A percentile compares a stretch with the other conserved stretches of the same genome.
phyloP scores from a whole-genome alignment of 202 grass and related monocot genomes.

The Saccharum hybrid region DNA sequence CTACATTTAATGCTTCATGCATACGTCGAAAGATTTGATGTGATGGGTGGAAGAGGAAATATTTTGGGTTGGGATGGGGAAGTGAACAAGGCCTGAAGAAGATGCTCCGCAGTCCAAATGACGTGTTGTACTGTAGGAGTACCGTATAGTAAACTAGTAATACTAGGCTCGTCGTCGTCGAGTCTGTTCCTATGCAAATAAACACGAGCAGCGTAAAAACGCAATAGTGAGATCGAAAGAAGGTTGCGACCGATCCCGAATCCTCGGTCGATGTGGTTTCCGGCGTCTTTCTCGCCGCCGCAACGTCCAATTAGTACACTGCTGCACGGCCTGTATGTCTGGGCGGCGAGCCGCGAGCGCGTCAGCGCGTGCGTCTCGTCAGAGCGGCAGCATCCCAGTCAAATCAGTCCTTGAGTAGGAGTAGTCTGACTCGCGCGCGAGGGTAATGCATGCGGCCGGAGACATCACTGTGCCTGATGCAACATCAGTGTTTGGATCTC shows the following conservation, averaged over 20 bases:
- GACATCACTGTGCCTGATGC: constrained; percentile 38
- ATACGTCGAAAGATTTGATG: no score
- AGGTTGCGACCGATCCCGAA: constrained; percentile 1
- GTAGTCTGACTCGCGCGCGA: not conserved
- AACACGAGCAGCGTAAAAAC: not conserved
- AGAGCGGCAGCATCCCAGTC: constrained; percentile 46
- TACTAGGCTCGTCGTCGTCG: not conserved
- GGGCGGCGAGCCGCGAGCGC: not conserved
- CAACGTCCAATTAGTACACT: constrained; percentile 21
- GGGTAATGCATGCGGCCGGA: constrained; percentile 8
- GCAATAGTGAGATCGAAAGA: constrained; percentile 9
- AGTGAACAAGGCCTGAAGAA: not conserved
- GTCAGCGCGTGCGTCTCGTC: constrained; percentile 50
- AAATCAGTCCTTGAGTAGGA: constrained; percentile 36
- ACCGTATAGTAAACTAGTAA: not conserved
- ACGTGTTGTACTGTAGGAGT: not conserved
- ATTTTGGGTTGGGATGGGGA: no score
- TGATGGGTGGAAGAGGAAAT: no score
- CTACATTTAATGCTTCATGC: no score
- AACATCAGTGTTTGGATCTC: constrained; percentile 28
- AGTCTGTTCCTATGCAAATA: not conserved
- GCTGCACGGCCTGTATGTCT: constrained; percentile 9
- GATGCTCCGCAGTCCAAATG: not conserved
- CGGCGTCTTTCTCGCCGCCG: constrained; percentile 27
- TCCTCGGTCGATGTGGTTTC: not conserved